phyloP scores from a whole-genome alignment of 202 grass and related monocot species.

The Digitaria exilis region DNA sequence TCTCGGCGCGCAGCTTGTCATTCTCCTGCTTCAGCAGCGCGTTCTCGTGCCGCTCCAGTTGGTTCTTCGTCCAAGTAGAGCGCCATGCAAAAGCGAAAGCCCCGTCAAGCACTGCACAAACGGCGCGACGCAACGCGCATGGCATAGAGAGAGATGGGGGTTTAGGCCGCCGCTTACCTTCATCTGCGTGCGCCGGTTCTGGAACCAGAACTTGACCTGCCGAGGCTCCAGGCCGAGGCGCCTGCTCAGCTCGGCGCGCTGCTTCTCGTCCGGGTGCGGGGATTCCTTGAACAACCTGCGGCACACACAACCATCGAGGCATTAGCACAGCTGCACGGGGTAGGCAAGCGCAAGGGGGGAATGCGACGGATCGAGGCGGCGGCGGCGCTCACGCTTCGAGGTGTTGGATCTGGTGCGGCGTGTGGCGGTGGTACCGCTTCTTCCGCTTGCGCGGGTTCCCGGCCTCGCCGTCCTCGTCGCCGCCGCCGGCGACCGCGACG shows the following conservation, averaged over 20 bases:
- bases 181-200: conserved; percentile 82
- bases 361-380: not conserved
- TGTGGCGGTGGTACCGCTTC: conserved; percentile 77
- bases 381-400: conserved; percentile 65
- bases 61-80: conserved; percentile 50
- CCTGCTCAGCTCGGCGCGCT: conserved; percentile 62
- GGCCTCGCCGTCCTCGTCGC: conserved; percentile 40
- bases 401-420: conserved; percentile 79
- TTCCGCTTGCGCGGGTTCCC: conserved; percentile 57
- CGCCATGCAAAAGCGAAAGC: conserved; percentile 21
- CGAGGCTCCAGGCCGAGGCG: conserved; percentile 58
- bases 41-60: conserved; percentile 73
- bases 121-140: not conserved
- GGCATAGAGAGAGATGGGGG: not conserved
- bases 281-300: conserved; percentile 75
- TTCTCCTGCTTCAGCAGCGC: conserved; percentile 72
- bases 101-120: conserved; percentile 11
- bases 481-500: conserved; percentile 31
- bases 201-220: conserved; percentile 99
- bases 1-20: conserved; percentile 79
- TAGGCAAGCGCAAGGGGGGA: not conserved
- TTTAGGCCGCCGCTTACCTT: conserved; percentile 45
- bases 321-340: not conserved
- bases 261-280: conserved; percentile 79
- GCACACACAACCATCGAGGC: not conserved